A percentile compares a stretch with the other conserved stretches of the same genome.
These are phyloP conservation scores for Euphrasia arctica DNA, from an alignment of 305 asterid species.

Conservation along the genomic window DNA sequence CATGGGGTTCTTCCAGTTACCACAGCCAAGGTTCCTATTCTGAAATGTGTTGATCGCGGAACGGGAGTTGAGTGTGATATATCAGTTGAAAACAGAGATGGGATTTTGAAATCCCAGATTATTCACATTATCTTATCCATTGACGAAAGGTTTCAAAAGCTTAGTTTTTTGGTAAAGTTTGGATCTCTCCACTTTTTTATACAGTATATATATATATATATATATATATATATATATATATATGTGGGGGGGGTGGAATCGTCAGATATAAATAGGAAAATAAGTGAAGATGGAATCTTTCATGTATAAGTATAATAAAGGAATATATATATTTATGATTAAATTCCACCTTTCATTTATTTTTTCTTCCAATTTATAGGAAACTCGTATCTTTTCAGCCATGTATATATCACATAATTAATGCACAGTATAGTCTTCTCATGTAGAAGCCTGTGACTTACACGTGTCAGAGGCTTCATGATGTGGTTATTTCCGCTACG, in stretches of 20 bases:
- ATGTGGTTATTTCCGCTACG: too few species aligned
- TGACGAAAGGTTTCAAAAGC: constrained; percentile 84
- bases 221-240: constrained; percentile 14
- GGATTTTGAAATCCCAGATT: constrained; percentile 72
- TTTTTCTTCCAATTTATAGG: constrained; percentile 16
- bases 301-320: too few species aligned
- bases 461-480: neutral
- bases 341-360: constrained; percentile 12
- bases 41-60: constrained; percentile 90
- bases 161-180: constrained; percentile 82
- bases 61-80: constrained; percentile 96
- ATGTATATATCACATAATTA: neutral
- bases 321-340: neutral
- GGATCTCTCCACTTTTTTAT: neutral
- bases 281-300: too few species aligned
- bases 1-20: constrained; percentile 73
- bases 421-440: neutral
- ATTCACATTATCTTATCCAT: constrained; percentile 66
- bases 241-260: too few species aligned
- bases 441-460: neutral
- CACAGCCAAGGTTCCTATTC: constrained; percentile 85
- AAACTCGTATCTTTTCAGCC: neutral
- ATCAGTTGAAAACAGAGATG: constrained; percentile 91
- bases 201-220: neutral
- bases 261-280: too few species aligned